Base-by-base conservation (phyloP, 345 rosid species). In the Cardamine chenopodiifolia region DNA sequence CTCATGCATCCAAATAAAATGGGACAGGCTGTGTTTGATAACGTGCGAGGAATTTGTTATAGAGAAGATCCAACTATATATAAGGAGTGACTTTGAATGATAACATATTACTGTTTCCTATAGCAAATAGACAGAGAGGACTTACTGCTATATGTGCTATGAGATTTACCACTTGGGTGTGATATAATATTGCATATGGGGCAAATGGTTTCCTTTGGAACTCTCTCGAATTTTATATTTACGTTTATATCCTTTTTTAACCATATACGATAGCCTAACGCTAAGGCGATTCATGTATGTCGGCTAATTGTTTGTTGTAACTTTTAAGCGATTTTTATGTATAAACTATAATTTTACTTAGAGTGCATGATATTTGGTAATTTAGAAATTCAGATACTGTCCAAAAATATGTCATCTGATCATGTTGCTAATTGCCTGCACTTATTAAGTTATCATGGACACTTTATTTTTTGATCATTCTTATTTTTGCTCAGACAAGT, bases 1-100 rank as follows among this genome's bases (percentile, higher is more conserved):
- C 44, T 76, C 80, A 76, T 76, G 15, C 66, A 35, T 63, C 49
- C 66, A 70, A 53, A 70, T 70, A 70, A 76, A 70, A 63, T 7
- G 29, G 20, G 61, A 70, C 71, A 76, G 66, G 54, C 71, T 70
- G 75, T 66, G 42, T 32, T 70, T 6, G 18, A 34, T 68, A 42
- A 68, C 65, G 52, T 68, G 65, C 44, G 58, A n/a, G 32, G 11
- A 8, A 34, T 54, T 76, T 75, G 18, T 59, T 39, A 34, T n/a
- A 11, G 34, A 60, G 47, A 62, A 49, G 40, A 69, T 54, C 64
- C 64, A 69, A 54, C 53, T 40, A 11, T 22, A 19, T 22, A 11
- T n/a, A 14, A 68, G 25, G 62, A 45, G 12, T 29, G 68, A 40
- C 68, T 61, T 50, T 52, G 59, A 70, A 56, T 56, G 28, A 65